Base-by-base conservation (phyloP, 768 basidiomycete genomes). In the Boletus rex-veris region DNA sequence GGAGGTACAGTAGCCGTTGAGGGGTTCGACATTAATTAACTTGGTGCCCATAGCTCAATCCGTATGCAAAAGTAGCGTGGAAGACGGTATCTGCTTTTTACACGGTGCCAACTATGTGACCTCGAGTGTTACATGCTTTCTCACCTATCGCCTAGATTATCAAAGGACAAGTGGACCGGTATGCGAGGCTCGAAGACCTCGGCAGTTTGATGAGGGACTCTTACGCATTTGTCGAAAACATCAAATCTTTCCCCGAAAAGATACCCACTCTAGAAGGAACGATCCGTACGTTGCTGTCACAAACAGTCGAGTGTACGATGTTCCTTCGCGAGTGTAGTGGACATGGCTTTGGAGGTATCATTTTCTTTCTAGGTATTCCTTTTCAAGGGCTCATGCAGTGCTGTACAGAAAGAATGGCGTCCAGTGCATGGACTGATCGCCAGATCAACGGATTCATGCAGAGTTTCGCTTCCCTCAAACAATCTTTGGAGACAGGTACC, bases 241-340 rank as follows among this genome's bases (percentile, higher is more conserved):
- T 74, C 16, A 57, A 63, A 26, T 57, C 45, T 4, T 62, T 73
- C 16, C 62, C 66, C 7, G 59, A 65, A 44, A 70, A 54, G 41
- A 62, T 73, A 38, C 58, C 62, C 19, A 14, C 36, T 4, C 65
- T 73, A 3, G 66, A 74, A 42, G 54, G 58, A 30, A 62, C 58
- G 14, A 63, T 74, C 44, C 50, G 53, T 4, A 52, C 52, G 2
- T 57, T 74, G 18, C 45, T 69, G 2, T 58, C 63, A 8, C 73
- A 73, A 44, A 74, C 72, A 0, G 61, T 71, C 7, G 73, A 74
- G 58, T 74, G 73, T 30, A 65, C 56, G 15, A 61, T 74, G 50
- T 74, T 74, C 48, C 58, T 74, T 45, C 72, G 64, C 7, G 73
- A 74, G 49, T 74, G 68, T 40, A 64, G 61, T 46, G 71, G 71